phyloP scores from a whole-genome alignment of 805 yeast genomes.

The Isabelozyma heimii region DNA sequence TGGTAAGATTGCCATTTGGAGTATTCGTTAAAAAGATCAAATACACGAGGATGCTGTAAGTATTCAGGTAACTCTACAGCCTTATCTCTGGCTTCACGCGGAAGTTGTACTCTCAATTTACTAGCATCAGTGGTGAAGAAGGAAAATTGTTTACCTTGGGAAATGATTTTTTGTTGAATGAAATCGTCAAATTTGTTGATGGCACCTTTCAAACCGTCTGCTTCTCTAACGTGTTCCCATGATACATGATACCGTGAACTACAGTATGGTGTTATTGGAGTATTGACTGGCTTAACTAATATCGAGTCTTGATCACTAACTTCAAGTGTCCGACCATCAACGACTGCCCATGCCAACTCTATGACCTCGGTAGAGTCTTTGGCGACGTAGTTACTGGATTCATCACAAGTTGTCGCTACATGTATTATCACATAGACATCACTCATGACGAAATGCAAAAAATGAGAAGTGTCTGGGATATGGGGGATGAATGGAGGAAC shows the following conservation, averaged over 20 bases:
- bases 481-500: background rate
- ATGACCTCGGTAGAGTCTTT: slow-evolving; percentile 69
- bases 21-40: slow-evolving; percentile 75
- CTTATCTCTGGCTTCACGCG: slow-evolving; percentile 79
- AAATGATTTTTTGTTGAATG: slow-evolving; percentile 42
- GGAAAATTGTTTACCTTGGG: slow-evolving; percentile 50
- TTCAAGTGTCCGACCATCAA: slow-evolving; percentile 52
- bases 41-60: slow-evolving; percentile 70
- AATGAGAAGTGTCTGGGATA: background rate
- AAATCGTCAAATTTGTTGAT: slow-evolving; percentile 50
- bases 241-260: slow-evolving; percentile 51
- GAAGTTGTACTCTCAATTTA: slow-evolving; percentile 74
- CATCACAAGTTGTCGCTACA: slow-evolving; percentile 66
- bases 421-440: slow-evolving; percentile 62
- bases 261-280: slow-evolving; percentile 63
- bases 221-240: slow-evolving; percentile 59
- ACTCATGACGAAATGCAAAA: slow-evolving; percentile 28
- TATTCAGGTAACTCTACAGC: slow-evolving; percentile 69
- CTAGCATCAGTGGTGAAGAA: slow-evolving; percentile 67
- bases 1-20: slow-evolving; percentile 62
- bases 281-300: slow-evolving; percentile 58
- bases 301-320: slow-evolving; percentile 42
- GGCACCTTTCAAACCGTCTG: slow-evolving; percentile 58
- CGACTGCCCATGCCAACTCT: slow-evolving; percentile 64
- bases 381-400: slow-evolving; percentile 52